These are phyloP conservation scores for Hirsutella thompsonii DNA, from an alignment of 2,329 filamentous ascomycete genomes.

Conservation along the genomic window DNA sequence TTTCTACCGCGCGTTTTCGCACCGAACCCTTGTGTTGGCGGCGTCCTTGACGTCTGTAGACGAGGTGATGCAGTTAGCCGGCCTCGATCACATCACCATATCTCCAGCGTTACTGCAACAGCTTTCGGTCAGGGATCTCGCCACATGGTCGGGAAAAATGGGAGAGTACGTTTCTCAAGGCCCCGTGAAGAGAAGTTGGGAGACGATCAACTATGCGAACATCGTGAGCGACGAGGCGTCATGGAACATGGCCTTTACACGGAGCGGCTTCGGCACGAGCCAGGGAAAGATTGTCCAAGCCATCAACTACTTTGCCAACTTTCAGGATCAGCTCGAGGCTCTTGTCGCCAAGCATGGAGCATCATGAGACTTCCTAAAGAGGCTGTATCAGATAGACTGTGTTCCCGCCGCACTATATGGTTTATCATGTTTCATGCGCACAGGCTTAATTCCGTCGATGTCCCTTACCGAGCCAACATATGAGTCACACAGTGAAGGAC, in stretches of 20 bases:
- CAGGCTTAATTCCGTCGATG: too few relatives aligned
- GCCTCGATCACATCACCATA: slow-evolving; percentile 46
- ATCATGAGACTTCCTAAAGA: too few relatives aligned
- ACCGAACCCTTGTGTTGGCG: slow-evolving; percentile 37
- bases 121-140: slow-evolving; percentile 24
- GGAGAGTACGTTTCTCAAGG: neutral
- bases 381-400: too few relatives aligned
- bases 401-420: too few relatives aligned
- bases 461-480: too few relatives aligned
- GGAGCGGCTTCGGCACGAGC: slow-evolving; percentile 29
- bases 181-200: neutral
- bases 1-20: slow-evolving; percentile 31
- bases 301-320: slow-evolving; percentile 44
- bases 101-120: slow-evolving; percentile 36
- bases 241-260: slow-evolving; percentile 37
- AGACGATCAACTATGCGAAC: slow-evolving; percentile 6
- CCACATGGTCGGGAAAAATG: slow-evolving; percentile 7
- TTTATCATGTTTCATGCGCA: too few relatives aligned
- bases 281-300: slow-evolving; percentile 40
- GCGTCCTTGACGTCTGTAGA: slow-evolving; percentile 43
- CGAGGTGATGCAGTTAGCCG: slow-evolving; percentile 45
- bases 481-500: too few relatives aligned
- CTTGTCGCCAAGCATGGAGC: slow-evolving; percentile 4
- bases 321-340: slow-evolving; percentile 9
- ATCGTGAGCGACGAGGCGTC: slow-evolving; percentile 25